Conservation (phyloP, 805 yeast species). For the Kockiozyma suomiensis region DNA sequence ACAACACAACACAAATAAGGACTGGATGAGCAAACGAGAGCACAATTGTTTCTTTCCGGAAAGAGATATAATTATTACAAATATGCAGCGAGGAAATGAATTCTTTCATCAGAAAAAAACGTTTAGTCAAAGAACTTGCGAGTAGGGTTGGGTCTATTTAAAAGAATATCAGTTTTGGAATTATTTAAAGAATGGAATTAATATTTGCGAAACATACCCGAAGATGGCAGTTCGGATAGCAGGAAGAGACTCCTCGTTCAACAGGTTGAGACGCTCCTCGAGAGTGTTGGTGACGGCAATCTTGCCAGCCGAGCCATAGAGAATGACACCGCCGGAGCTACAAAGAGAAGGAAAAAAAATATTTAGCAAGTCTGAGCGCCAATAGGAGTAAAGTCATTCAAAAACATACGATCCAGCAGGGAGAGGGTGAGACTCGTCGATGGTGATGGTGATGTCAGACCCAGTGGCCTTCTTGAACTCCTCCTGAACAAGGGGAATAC, state of each 20-base stretch:
- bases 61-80: not conserved
- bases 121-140: constrained; percentile 87
- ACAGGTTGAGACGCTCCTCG: constrained; percentile 86
- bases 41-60: no score
- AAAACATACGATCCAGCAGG: constrained; percentile 50
- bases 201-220: constrained; percentile 49
- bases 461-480: constrained; percentile 66
- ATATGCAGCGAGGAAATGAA: constrained; percentile 5
- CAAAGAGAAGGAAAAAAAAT: not conserved
- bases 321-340: constrained; percentile 80
- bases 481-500: constrained; percentile 61
- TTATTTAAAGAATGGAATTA: not conserved
- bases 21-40: not conserved
- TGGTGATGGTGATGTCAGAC: constrained; percentile 54
- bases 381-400: not conserved
- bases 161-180: not conserved
- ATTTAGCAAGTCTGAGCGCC: not conserved
- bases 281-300: constrained; percentile 90
- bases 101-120: not conserved
- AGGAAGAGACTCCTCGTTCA: constrained; percentile 85
- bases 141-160: constrained; percentile 43
- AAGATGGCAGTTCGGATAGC: constrained; percentile 88
- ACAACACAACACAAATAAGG: not conserved
- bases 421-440: constrained; percentile 62
- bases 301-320: constrained; percentile 71